Conservation (phyloP, 2,329 filamentous ascomycete genomes). For the Lecanosticta acicola region DNA sequence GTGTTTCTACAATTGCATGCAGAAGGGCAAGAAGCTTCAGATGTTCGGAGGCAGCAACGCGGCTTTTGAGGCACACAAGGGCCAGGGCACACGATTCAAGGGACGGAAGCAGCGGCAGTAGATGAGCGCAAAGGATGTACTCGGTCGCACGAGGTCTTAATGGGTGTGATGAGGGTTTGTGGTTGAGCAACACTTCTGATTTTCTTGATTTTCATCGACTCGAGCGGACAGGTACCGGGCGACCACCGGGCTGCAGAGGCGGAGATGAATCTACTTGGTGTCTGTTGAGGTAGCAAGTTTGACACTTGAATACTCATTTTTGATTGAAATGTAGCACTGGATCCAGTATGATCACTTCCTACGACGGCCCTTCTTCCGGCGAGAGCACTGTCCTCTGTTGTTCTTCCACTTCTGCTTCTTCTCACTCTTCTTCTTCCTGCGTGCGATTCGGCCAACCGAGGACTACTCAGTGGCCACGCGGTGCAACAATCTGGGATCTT, state of each 20-base stretch:
- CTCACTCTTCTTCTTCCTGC: not conserved
- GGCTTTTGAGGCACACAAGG: not conserved
- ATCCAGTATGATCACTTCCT: not conserved
- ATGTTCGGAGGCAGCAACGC: not conserved
- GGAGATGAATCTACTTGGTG: too few relatives aligned
- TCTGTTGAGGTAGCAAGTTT: not conserved
- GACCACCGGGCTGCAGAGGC: too few relatives aligned
- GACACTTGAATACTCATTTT: not conserved
- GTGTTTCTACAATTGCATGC: not conserved
- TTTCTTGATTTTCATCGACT: too few relatives aligned
- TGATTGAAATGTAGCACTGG: not conserved
- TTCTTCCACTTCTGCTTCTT: slow-evolving; percentile 1
- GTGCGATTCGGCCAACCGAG: not conserved
- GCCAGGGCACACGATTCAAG: not conserved
- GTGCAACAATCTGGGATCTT: not conserved
- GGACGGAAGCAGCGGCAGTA: not conserved
- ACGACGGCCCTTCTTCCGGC: not conserved
- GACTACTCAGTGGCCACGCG: not conserved
- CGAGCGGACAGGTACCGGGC: too few relatives aligned
- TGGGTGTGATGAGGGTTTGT: not conserved
- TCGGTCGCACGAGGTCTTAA: not conserved
- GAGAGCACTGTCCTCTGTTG: not conserved
- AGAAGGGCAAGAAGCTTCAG: not conserved
- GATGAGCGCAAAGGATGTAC: not conserved
- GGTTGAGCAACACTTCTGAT: too few relatives aligned